Conservation (phyloP, 2,329 filamentous ascomycete species). For the Fusarium annulatum region DNA sequence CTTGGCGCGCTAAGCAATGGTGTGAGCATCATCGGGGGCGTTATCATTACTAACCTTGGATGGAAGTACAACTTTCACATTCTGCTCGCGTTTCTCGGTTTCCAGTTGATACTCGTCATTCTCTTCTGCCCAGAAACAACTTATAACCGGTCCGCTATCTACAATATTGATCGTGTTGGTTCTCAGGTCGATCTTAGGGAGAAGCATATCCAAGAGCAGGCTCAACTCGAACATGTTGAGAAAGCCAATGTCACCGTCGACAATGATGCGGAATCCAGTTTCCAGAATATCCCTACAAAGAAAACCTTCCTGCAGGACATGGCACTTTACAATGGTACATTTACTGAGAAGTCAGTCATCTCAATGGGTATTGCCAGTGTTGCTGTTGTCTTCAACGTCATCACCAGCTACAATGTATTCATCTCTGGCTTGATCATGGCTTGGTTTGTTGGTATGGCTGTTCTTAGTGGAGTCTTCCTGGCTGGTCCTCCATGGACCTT, state of each 20-base stretch:
- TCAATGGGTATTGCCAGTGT: constrained; percentile 12
- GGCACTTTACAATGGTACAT: constrained; percentile 7
- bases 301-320: not conserved
- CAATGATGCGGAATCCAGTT: not conserved
- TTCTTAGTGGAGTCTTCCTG: constrained; percentile 19
- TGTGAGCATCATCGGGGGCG: constrained; percentile 5
- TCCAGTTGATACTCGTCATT: constrained; percentile 12
- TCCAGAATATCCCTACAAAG: not conserved
- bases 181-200: not conserved
- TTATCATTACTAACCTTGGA: constrained; percentile 12
- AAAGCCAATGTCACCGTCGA: no score
- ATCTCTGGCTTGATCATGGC: constrained; percentile 8
- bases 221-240: no score
- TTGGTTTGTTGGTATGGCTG: constrained; percentile 16
- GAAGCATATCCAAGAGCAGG: no score
- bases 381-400: constrained; percentile 1
- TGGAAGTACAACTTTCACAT: constrained; percentile 20
- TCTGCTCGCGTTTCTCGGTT: constrained; percentile 6
- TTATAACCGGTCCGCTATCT: not conserved
- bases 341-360: constrained; percentile 1
- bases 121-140: constrained; percentile 11
- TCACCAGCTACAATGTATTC: constrained; percentile 10
- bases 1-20: constrained; percentile 12
- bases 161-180: constrained; percentile 1
- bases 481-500: constrained; percentile 14